A percentile compares a stretch with the other conserved stretches of the same genome.
phyloP scores from a whole-genome alignment of 1,284 basidiomycete species.

The Pholiota adiposa region DNA sequence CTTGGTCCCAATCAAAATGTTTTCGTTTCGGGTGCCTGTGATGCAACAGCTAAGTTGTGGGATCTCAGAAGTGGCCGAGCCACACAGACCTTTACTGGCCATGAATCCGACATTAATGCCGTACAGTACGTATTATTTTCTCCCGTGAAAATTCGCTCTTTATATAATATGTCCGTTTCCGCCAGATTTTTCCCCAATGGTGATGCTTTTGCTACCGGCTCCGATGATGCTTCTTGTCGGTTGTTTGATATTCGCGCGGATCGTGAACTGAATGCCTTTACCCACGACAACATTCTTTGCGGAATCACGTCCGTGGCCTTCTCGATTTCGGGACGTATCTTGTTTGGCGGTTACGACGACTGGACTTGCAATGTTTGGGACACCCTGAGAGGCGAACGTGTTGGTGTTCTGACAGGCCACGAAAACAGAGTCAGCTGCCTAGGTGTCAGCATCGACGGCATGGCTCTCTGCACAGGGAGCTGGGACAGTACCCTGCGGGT shows the following conservation, averaged over 20 bases:
- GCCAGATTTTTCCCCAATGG: constrained; percentile 98
- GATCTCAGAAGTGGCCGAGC: constrained; percentile 97
- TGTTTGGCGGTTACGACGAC: constrained; percentile 99
- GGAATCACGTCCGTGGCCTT: constrained; percentile 99
- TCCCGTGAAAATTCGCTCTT: constrained; percentile 15
- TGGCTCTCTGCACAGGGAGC: constrained; percentile 97
- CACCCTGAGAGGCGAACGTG: constrained; percentile 96
- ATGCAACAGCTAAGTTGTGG: constrained; percentile 98
- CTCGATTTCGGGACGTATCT: constrained; percentile 94
- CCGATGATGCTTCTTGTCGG: constrained; percentile 98
- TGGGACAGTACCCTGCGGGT: constrained; percentile 98
- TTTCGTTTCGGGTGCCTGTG: constrained; percentile 98
- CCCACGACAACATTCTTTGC: constrained; percentile 97
- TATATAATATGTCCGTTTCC: constrained; percentile 12
- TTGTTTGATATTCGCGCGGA: constrained; percentile 98
- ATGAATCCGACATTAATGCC: constrained; percentile 99
- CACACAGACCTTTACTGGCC: constrained; percentile 98
- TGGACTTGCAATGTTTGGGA: constrained; percentile 99
- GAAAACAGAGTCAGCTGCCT: constrained; percentile 98
- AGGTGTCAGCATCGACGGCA: constrained; percentile 94
- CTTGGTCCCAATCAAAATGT: constrained; percentile 93
- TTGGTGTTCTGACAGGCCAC: constrained; percentile 95
- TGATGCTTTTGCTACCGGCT: constrained; percentile 98
- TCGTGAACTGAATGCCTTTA: constrained; percentile 95
- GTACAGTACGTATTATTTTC: constrained; percentile 73